phyloP scores from a whole-genome alignment of 2,329 filamentous ascomycete genomes.

The Ceratocystiopsis sp. region DNA sequence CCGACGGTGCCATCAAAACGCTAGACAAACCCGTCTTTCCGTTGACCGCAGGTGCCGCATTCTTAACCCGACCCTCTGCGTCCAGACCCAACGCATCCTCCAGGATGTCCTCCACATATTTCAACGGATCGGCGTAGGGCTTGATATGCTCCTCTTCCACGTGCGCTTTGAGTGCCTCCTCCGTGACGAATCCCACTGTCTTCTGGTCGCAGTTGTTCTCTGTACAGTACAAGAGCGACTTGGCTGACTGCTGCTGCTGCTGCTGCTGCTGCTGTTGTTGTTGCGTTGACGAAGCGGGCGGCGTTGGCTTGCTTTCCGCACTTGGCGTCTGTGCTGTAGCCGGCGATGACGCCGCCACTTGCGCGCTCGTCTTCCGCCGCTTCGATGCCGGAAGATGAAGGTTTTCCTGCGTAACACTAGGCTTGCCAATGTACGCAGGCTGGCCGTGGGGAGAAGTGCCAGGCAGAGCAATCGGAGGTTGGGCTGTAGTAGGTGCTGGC shows the following conservation, averaged over 20 bases:
- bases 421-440: slow-evolving; percentile 35
- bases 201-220: slow-evolving; percentile 38
- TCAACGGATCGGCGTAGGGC: slow-evolving; percentile 35
- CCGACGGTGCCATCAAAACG: slow-evolving; percentile 22
- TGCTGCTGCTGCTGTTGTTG: slow-evolving; percentile 3
- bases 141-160: slow-evolving; percentile 41
- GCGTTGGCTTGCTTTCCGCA: slow-evolving; percentile 7
- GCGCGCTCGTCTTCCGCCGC: slow-evolving; percentile 31
- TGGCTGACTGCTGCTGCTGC: slow-evolving; percentile 15
- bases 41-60: slow-evolving; percentile 14
- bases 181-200: slow-evolving; percentile 30
- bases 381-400: slow-evolving; percentile 38
- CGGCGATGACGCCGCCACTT: slow-evolving; percentile 20
- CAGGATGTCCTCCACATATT: slow-evolving; percentile 34
- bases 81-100: slow-evolving; percentile 33
- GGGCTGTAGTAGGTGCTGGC: slow-evolving; percentile 37
- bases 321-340: slow-evolving; percentile 19
- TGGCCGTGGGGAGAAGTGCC: slow-evolving; percentile 41
- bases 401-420: slow-evolving; percentile 33
- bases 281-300: not conserved
- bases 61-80: slow-evolving; percentile 26
- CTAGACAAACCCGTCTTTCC: slow-evolving; percentile 9
- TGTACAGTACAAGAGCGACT: slow-evolving; percentile 30
- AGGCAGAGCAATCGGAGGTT: slow-evolving; percentile 39
- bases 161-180: slow-evolving; percentile 36